phyloP scores from a whole-genome alignment of 306 rosid genomes.

The Medicago truncatula region MtrunA17r5.0-ANR NC_053044.1:57877501-57878000 shows the following conservation, averaged over 20 bases:
- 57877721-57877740: not conserved
- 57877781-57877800: not conserved
- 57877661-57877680: not conserved
- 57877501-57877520: not conserved
- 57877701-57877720: not conserved
- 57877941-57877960: too few species aligned
- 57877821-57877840: not conserved
- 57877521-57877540: conserved; percentile 17
- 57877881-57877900: not conserved
- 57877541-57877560: not conserved
- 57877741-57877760: not conserved
- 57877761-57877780: not conserved
- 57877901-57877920: not conserved
- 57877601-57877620: not conserved
- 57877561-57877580: not conserved
- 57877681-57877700: not conserved
- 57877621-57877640: not conserved
- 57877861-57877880: too few species aligned
- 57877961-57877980: too few species aligned
- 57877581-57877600: not conserved
- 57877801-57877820: not conserved
- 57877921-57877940: too few species aligned
- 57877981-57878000: too few species aligned
- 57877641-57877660: not conserved
- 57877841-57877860: not conserved